A percentile compares a stretch with the other conserved stretches of the same genome.
Conservation (phyloP, 257 asterid species). For the Capsicum chinense region DNA sequence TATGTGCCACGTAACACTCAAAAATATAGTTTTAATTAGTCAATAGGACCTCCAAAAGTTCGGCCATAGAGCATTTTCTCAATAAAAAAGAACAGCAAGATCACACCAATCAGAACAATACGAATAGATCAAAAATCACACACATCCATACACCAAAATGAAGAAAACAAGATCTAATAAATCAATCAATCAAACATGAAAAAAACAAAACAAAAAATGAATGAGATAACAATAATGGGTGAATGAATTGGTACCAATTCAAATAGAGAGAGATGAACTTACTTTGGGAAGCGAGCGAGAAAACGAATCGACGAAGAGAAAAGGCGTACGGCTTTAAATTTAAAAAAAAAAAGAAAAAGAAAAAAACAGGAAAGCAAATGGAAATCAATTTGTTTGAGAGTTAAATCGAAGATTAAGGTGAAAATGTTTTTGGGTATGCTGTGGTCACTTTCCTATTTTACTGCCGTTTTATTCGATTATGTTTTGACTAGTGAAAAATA, state of each 20-base stretch:
- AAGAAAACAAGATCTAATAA: neutral
- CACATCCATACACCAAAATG: neutral
- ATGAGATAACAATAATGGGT: constrained; percentile 4
- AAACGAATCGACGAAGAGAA: too few relatives aligned
- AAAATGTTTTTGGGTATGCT: neutral
- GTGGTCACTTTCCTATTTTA: neutral
- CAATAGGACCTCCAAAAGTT: too few relatives aligned
- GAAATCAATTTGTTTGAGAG: neutral
- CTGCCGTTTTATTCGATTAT: neutral
- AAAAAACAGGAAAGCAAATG: neutral
- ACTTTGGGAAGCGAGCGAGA: too few relatives aligned
- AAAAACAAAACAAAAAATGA: neutral
- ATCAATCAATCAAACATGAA: neutral
- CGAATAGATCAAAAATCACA: neutral
- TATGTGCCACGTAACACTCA: too few relatives aligned
- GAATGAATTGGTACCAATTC: neutral
- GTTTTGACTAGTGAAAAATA: too few relatives aligned
- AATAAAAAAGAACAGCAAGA: neutral
- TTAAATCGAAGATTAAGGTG: neutral
- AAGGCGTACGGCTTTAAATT: too few relatives aligned
- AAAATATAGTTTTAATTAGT: too few relatives aligned
- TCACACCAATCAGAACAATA: neutral
- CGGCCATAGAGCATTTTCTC: too few relatives aligned
- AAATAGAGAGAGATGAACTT: too few relatives aligned
- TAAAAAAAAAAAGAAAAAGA: too few relatives aligned